These are phyloP conservation scores for Handroanthus guayacan DNA, from an alignment of 257 asterid species.

Conservation along the genomic window DNA sequence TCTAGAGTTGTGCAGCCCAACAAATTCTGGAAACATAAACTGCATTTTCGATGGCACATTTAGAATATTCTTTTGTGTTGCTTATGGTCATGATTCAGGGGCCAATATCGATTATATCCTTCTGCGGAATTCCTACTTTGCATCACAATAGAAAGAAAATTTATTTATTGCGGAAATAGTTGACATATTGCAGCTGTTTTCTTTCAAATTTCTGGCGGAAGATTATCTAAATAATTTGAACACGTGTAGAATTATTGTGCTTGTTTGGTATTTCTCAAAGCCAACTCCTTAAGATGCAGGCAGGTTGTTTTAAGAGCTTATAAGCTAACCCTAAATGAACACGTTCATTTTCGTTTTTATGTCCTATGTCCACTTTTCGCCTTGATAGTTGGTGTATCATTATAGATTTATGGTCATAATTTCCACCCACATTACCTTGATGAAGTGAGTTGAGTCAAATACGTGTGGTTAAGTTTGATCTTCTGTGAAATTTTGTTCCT, in stretches of 20 bases:
- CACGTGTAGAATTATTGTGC: no score
- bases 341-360: not conserved
- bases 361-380: not conserved
- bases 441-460: slow-evolving; percentile 2
- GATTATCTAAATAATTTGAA: not conserved
- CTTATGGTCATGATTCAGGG: not conserved
- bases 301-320: not conserved
- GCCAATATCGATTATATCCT: not conserved
- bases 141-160: not conserved
- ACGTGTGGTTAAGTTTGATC: not conserved
- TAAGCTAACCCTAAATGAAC: not conserved
- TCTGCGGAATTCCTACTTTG: not conserved
- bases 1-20: not conserved
- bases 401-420: slow-evolving; percentile 1
- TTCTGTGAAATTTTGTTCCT: not conserved
- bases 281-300: not conserved
- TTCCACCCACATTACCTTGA: slow-evolving; percentile 1
- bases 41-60: not conserved
- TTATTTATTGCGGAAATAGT: not conserved
- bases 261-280: not conserved
- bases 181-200: not conserved
- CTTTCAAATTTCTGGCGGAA: not conserved
- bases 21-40: not conserved
- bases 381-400: not conserved
- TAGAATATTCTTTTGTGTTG: not conserved